Base-by-base conservation (phyloP, 2,329 filamentous ascomycete species). In the Cladosporium sp. region DNA sequence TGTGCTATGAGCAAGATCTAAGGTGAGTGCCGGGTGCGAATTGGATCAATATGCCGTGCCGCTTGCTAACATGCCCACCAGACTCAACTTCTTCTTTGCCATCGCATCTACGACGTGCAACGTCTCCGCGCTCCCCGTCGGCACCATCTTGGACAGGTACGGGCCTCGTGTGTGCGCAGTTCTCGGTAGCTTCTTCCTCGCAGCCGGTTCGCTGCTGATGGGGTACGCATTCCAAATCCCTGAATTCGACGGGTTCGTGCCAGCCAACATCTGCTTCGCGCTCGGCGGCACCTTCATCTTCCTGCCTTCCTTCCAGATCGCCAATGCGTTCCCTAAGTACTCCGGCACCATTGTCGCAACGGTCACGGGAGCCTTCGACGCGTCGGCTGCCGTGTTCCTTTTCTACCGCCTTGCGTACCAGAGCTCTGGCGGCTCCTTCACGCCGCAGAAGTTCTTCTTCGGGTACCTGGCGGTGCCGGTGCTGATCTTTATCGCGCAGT, bases 11-110 rank as follows among this genome's bases (percentile, higher is more conserved):
- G 55, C 82, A 84, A 62, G 79, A 80, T 58, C 66, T 82, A 53
- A 68, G 74, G 60, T 65, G 37, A 11, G 55, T 53, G 9, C 38
- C 13, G 8, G 35, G 1, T 16, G 14, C 9, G 11, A 28, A 28
- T 7, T 3, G 22, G 5, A 7, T 28, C 3, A 7, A 16, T 9
- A 10, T 32, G 22, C 22, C 7, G 22, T 5, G 56, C 43, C 5
- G 22, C 9, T 37, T 34, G 7, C 22, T 28, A 3, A 28, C 22
- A 28, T 5, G 22, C 22, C 22, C 22, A 28, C 3, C 67, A 74
- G 64, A 56, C 77, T 95, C 49, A 95, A 95, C 68, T 75, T 95
- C 60, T 95, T 95, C 86, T 95, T 95, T 74, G 93, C 89, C 6
- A 80, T 90, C 46, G 90, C 90, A 10, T 89, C 89, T 10, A 89